Conservation (phyloP, 2,329 filamentous ascomycete genomes). For the Fusarium camptoceras region DNA sequence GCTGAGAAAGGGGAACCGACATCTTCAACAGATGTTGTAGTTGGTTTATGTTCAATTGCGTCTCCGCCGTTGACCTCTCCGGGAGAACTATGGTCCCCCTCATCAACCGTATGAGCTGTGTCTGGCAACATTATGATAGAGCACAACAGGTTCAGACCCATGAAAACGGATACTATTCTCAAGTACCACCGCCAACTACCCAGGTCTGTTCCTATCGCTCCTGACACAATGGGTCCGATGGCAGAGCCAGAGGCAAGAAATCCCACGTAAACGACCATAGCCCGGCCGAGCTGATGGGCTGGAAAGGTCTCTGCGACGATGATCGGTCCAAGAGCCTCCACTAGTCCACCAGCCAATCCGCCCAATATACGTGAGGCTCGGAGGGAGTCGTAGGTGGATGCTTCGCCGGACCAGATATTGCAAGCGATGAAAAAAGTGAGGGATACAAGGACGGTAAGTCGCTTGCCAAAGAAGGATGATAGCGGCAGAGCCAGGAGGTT, state of each 20-base stretch:
- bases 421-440: constrained; percentile 4
- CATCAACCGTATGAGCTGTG: background rate
- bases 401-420: constrained; percentile 12
- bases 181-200: constrained; percentile 17
- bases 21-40: background rate
- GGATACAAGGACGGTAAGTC: constrained; percentile 1
- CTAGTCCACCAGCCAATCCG: constrained; percentile 8
- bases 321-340: constrained; percentile 15
- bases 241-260: constrained; percentile 8
- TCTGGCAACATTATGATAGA: constrained; percentile 11
- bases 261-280: constrained; percentile 12
- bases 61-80: background rate
- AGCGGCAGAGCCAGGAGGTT: constrained; percentile 9
- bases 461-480: background rate
- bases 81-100: too few relatives aligned
- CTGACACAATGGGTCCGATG: constrained; percentile 1
- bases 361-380: constrained; percentile 2
- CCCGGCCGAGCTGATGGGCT: background rate
- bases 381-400: background rate
- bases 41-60: background rate
- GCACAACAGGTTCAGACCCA: background rate
- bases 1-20: background rate
- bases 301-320: constrained; percentile 17
- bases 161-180: background rate
- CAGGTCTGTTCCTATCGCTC: background rate